Evolutionary conservation across 2,329 filamentous ascomycete species (phyloP), one percentile per base, ranked within the genome.

Genomic region (Colletotrichum tropicicola): DNA sequence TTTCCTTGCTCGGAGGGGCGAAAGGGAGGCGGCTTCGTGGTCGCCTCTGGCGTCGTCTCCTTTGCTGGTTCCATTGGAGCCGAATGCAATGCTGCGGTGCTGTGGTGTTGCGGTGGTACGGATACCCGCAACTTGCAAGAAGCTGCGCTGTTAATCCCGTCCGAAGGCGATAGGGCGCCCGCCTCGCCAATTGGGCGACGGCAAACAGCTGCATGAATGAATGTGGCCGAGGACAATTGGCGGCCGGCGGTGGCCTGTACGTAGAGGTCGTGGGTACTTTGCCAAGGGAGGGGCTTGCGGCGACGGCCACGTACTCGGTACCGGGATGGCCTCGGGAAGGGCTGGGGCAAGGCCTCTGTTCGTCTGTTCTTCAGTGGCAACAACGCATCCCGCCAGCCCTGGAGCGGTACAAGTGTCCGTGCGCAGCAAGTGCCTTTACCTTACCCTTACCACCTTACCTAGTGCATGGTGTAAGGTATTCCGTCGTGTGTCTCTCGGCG

Each of bases 181-280:
- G 32, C 45, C 55, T 30, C 44, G 59, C 39, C 45, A 19, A 52
- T 52, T 49, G 55, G 41, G 28, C 45, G 32, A 10, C 6, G 37
- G 35, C 53, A 43, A 52, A 32, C 51, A 61, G 43, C 55, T 51
- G 28, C 45, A 27, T 19, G 54, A 48, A 44, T 21, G 27, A 51
- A 47, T 55, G 58, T 65, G 61, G 61, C 61, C 57, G 35, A 53
- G 56, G 32, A 28, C 61, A 49, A 61, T 65, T 65, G 56, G 60
- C 41, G 41, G 44, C 39, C 27, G 60, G n/a, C n/a, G 35, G 48
- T 44, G 43, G 61, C 57, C 55, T n/a, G 56, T 32, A 45, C 27
- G 27, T 35, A n/a, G 43, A 61, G 39, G 61, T 65, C 56, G 10
- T 54, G 48, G 41, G 21, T 65, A 65, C 61, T 49, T 60, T 35